Evolutionary conservation across 2,329 filamentous ascomycete species (phyloP), one percentile per base, ranked within the genome.

Genomic region (Colletotrichum viniferum): DNA sequence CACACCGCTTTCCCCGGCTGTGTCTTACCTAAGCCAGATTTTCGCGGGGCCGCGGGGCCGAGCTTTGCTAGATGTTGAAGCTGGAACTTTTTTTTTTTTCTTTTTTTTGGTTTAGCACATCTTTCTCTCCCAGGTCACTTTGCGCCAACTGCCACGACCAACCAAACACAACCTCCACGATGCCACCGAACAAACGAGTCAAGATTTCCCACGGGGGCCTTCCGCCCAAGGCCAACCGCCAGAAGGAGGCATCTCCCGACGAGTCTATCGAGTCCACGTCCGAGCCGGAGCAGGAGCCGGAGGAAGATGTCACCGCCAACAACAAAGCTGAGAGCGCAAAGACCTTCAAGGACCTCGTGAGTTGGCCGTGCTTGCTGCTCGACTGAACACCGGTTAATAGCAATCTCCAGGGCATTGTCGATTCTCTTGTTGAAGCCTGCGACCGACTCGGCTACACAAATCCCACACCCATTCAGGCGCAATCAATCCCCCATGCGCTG

Each of bases 391-490:
- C 30, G 24, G n/a, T 79, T 80, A 77, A 82, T 56, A 21, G 24
- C 6, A 64, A 48, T 48, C 13, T 5, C 3, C 69, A 93, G 91
- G 96, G 96, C 28, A 90, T 98, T 65, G 94, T 96, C 74, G 95
- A 97, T 71, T 91, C 94, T 34, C 89, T 99, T 69, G 97, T 95
- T 85, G 96, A 98, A 82, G 95, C 96, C 65, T 98, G 96, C 86
- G 90, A 91, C 7, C 88, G 91, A 1, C 90, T 98, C 69, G 94
- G 94, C 77, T 99, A 96, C 89, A 97, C 94, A 80, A 85, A 90
- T 38, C 95, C 97, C 0, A 99, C 96, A 3, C 94, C 96, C 0
- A 98, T 99, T 78, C 97, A 98, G 84, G 90, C 90, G 67, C 91
- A 97, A 83, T 90, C 96, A 0, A 98, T 98, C 79, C 96, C 96